Percentiles rank a stretch among this genome's conserved stretches.
phyloP scores from a whole-genome alignment of 2,329 filamentous ascomycete genomes.

The Aspergillus fischeri region DNA sequence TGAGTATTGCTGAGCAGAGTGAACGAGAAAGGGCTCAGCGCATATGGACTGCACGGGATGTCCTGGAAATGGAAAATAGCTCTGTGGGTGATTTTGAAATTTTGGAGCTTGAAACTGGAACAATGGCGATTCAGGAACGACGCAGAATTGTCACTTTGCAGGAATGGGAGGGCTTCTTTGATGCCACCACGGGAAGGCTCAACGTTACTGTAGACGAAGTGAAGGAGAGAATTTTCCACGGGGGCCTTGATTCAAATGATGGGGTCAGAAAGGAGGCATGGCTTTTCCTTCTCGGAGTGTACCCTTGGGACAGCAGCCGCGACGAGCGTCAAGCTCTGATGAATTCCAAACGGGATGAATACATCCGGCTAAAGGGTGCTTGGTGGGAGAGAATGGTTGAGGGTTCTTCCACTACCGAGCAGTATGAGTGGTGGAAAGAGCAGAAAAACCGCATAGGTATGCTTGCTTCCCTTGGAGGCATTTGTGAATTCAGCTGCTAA shows the following conservation, averaged over 20 bases:
- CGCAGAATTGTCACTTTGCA: constrained; percentile 72
- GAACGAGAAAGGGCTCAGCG: constrained; percentile 79
- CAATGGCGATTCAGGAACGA: constrained; percentile 69
- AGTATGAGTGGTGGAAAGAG: constrained; percentile 95
- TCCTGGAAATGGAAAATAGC: constrained; percentile 89
- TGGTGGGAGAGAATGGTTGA: constrained; percentile 97
- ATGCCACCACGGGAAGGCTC: constrained; percentile 67
- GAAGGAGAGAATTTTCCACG: constrained; percentile 96
- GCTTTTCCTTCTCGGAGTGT: constrained; percentile 87
- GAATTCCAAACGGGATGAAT: constrained; percentile 85
- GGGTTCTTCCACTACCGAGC: constrained; percentile 70
- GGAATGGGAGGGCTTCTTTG: constrained; percentile 92
- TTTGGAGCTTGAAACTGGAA: constrained; percentile 70
- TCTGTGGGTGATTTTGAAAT: constrained; percentile 96
- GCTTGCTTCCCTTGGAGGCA: constrained; percentile 22
- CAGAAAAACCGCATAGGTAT: constrained; percentile 89
- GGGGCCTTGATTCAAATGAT: constrained; percentile 81
- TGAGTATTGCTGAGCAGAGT: constrained; percentile 97
- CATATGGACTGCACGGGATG: constrained; percentile 90
- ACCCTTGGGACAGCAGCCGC: constrained; percentile 84
- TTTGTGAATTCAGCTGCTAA: constrained; percentile 21
- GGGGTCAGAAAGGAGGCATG: constrained; percentile 94
- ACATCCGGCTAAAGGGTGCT: constrained; percentile 84
- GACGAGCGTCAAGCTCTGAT: constrained; percentile 80
- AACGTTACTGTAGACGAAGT: constrained; percentile 83